Conservation (phyloP, 2,329 filamentous ascomycete genomes). For the Fusarium dlaminii region DNA sequence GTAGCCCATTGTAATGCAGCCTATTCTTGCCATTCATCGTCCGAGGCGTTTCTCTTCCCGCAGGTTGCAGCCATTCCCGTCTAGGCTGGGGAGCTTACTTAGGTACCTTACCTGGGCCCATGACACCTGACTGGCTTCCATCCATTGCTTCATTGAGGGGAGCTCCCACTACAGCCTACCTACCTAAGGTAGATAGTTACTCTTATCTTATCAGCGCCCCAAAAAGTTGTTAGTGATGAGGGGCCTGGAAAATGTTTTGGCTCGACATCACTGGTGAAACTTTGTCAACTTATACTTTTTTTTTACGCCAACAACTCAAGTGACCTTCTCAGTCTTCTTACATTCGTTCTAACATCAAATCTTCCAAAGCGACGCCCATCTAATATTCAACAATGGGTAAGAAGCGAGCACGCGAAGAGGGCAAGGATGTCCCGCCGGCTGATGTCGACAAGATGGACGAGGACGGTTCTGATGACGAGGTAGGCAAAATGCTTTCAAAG, state of each 20-base stretch:
- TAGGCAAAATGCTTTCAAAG: conserved; percentile 41
- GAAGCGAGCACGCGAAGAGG: conserved; percentile 61
- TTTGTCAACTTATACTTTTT: not conserved
- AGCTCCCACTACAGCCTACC: not conserved
- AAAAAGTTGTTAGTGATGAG: conserved; percentile 52
- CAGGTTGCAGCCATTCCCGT: not conserved
- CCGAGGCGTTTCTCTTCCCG: not conserved
- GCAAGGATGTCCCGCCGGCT: conserved; percentile 50
- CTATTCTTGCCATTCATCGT: not conserved
- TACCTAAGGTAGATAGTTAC: not conserved
- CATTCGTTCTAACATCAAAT: not conserved
- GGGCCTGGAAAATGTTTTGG: conserved; percentile 53
- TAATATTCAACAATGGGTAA: conserved; percentile 55
- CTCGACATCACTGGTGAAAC: conserved; percentile 25
- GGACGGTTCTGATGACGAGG: conserved; percentile 65
- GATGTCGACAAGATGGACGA: conserved; percentile 61
- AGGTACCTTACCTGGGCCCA: not conserved
- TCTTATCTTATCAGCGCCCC: conserved; percentile 34
- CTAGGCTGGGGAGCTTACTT: conserved; percentile 7
- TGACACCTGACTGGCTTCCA: conserved; percentile 23
- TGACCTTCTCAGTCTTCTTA: not conserved
- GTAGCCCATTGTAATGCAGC: not conserved
- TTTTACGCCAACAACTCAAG: not conserved
- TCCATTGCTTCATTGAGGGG: conserved; percentile 18
- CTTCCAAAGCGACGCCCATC: not conserved